Evolutionary conservation across 768 basidiomycete species (phyloP).

Genomic region (Suillus spraguei): DNA sequence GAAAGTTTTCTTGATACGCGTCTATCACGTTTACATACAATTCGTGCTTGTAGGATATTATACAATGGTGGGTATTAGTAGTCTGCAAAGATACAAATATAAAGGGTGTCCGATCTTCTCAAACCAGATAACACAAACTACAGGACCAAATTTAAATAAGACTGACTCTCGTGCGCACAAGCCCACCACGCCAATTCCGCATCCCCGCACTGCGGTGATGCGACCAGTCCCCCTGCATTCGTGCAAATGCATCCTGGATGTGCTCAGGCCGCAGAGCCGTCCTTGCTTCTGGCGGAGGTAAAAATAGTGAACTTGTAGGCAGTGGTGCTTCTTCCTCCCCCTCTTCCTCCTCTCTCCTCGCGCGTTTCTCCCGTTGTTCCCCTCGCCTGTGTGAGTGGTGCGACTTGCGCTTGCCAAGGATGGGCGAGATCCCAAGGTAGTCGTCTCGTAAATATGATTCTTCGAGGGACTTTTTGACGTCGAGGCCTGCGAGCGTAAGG

Average conservation of each 20-base stretch:
- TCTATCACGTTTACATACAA: too few relatives aligned
- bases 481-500: constrained; percentile 84
- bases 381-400: constrained; percentile 40
- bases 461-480: constrained; percentile 79
- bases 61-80: not conserved
- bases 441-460: constrained; percentile 70
- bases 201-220: constrained; percentile 84
- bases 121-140: constrained; percentile 5
- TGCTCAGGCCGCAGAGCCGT: constrained; percentile 82
- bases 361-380: constrained; percentile 45
- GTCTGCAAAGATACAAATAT: constrained; percentile 1
- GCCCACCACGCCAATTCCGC: constrained; percentile 87
- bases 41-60: not conserved
- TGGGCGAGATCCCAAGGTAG: constrained; percentile 47
- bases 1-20: too few relatives aligned
- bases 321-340: constrained; percentile 69
- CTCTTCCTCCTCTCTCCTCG: constrained; percentile 51
- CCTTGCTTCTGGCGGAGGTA: constrained; percentile 80
- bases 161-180: constrained; percentile 76
- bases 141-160: constrained; percentile 54
- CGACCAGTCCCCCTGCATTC: constrained; percentile 88
- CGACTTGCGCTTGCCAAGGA: constrained; percentile 72
- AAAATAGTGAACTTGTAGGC: constrained; percentile 73
- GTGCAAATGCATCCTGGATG: constrained; percentile 87
- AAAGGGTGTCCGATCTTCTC: not conserved